Evolutionary conservation across 768 basidiomycete genomes (phyloP).

Genomic region (Agrocybe pediades): DNA sequence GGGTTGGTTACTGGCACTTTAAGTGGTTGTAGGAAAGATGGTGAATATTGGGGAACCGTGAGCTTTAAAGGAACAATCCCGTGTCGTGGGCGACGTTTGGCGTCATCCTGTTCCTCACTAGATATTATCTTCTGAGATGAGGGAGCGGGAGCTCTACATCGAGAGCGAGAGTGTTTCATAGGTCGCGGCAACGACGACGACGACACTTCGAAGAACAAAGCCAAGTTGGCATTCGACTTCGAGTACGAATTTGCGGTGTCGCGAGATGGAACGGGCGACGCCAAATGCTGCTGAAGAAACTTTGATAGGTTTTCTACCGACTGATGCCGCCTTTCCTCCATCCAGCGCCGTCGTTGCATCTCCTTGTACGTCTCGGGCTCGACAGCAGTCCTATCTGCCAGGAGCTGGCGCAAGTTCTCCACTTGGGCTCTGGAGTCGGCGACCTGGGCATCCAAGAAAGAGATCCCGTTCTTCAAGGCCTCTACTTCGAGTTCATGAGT

Average conservation of each 20-base stretch:
- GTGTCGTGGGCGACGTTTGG: not conserved
- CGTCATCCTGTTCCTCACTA: not conserved
- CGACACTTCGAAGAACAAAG: slow-evolving; percentile 33
- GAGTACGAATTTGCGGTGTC: not conserved
- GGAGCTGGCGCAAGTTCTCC: slow-evolving; percentile 37
- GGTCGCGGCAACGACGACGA: slow-evolving; percentile 36
- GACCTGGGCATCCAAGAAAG: slow-evolving; percentile 43
- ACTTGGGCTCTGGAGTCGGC: slow-evolving; percentile 45
- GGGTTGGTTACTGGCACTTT: not conserved
- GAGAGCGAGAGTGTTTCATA: slow-evolving; percentile 31
- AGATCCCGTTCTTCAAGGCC: slow-evolving; percentile 44
- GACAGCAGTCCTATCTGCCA: slow-evolving; percentile 35
- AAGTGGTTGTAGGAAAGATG: not conserved
- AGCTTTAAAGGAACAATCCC: slow-evolving; percentile 2
- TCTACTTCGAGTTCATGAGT: slow-evolving; percentile 48
- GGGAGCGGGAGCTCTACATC: slow-evolving; percentile 24
- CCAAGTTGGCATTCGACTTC: slow-evolving; percentile 30
- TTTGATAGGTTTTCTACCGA: slow-evolving; percentile 38
- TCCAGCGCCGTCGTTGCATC: slow-evolving; percentile 50
- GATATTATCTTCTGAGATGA: not conserved
- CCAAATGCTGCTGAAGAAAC: slow-evolving; percentile 35
- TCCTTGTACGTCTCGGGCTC: slow-evolving; percentile 38
- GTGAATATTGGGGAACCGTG: not conserved
- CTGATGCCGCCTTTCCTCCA: slow-evolving; percentile 46
- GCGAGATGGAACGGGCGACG: slow-evolving; percentile 5